These are phyloP conservation scores for Protomyces inouyei DNA, from an alignment of 1,139 yeast genomes.

Conservation along the genomic window DNA sequence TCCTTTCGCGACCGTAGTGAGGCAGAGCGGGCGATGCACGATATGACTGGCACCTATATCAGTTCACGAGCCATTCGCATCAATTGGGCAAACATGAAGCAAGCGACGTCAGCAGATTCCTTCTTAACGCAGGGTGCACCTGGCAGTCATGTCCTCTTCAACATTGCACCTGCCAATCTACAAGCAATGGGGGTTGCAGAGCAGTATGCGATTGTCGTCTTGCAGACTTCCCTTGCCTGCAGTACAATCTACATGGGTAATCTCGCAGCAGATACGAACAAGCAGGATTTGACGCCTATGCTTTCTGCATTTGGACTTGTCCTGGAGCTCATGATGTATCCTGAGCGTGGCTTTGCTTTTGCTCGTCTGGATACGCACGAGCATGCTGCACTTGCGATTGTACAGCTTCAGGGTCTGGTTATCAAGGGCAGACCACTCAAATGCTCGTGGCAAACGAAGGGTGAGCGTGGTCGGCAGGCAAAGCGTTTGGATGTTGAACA, in stretches of 20 bases:
- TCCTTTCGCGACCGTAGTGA: constrained; percentile 62
- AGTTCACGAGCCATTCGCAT: constrained; percentile 74
- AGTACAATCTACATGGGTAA: constrained; percentile 89
- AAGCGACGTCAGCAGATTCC: not conserved
- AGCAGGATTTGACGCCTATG: constrained; percentile 68
- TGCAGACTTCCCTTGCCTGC: constrained; percentile 35
- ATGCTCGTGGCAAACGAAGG: constrained; percentile 54
- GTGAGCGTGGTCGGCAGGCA: not conserved
- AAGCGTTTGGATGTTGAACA: not conserved
- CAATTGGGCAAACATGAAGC: constrained; percentile 82
- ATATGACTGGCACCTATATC: constrained; percentile 69
- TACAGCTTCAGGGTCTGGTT: constrained; percentile 68
- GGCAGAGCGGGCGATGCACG: constrained; percentile 66
- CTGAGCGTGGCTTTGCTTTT: constrained; percentile 80
- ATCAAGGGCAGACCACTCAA: constrained; percentile 74
- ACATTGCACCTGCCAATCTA: not conserved
- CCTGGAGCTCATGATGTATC: constrained; percentile 72
- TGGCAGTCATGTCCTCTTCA: not conserved
- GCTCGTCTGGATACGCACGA: constrained; percentile 83
- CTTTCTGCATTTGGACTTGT: constrained; percentile 76
- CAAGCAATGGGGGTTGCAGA: not conserved
- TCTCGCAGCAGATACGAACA: constrained; percentile 69
- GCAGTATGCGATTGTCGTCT: constrained; percentile 1
- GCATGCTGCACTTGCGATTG: constrained; percentile 81
- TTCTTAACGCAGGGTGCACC: not conserved